Percentiles rank a stretch among this genome's conserved stretches.
phyloP scores from a whole-genome alignment of 192 early-diverging fungal species.

The Phlyctochytrium bullatum region DNA sequence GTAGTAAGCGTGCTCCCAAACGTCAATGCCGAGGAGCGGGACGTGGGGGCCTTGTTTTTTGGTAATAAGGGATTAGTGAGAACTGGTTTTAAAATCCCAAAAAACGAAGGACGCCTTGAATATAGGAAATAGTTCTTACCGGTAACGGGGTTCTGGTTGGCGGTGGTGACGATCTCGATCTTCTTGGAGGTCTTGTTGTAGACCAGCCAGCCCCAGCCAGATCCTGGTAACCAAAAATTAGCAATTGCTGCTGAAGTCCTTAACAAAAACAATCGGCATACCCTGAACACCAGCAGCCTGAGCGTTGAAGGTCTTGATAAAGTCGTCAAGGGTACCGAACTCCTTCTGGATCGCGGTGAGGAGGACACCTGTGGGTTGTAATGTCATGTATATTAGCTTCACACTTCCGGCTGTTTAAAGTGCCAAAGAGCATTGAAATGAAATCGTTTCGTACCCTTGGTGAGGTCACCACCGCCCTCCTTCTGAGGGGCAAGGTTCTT shows the following conservation, averaged over 20 bases:
- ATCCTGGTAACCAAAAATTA: constrained; percentile 21
- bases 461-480: constrained; percentile 72
- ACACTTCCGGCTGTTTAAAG: neutral
- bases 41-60: constrained; percentile 38
- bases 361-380: constrained; percentile 55
- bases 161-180: constrained; percentile 82
- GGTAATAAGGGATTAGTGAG: too few relatives aligned
- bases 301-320: constrained; percentile 73
- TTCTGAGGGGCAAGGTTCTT: constrained; percentile 82
- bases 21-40: constrained; percentile 89
- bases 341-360: constrained; percentile 71
- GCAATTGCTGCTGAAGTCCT: too few relatives aligned
- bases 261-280: constrained; percentile 31
- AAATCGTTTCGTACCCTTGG: constrained; percentile 46
- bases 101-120: constrained; percentile 23
- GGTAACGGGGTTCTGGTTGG: constrained; percentile 84
- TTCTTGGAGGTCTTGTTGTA: constrained; percentile 75
- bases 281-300: constrained; percentile 83
- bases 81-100: neutral
- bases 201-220: constrained; percentile 93
- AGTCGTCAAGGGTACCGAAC: constrained; percentile 82
- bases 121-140: constrained; percentile 9
- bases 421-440: neutral
- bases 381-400: constrained; percentile 15
- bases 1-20: constrained; percentile 98